These are phyloP conservation scores for Citrullus mucosospermus DNA, from an alignment of 306 rosid genomes.

Conservation along the genomic window DNA sequence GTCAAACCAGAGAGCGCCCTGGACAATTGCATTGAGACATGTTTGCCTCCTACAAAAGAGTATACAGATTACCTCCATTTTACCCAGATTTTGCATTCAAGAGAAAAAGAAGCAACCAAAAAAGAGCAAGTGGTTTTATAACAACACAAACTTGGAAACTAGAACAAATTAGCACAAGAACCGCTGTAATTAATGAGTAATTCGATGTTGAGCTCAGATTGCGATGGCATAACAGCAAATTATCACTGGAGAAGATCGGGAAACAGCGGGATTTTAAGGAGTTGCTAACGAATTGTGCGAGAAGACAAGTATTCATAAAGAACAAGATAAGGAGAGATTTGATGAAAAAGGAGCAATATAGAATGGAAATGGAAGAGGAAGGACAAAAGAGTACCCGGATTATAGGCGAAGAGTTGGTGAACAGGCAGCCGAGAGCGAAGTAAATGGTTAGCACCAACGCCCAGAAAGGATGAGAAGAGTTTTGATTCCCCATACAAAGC, in stretches of 20 bases:
- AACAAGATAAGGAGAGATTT: neutral
- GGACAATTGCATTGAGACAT: constrained; percentile 61
- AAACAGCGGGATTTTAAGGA: neutral
- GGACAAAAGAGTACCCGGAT: neutral
- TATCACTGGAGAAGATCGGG: neutral
- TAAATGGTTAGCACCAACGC: neutral
- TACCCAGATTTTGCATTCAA: neutral
- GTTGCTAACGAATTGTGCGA: neutral
- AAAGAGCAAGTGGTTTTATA: neutral
- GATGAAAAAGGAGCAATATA: neutral
- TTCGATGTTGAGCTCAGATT: neutral
- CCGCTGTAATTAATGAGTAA: neutral
- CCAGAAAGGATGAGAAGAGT: constrained; percentile 2
- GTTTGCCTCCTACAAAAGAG: constrained; percentile 35
- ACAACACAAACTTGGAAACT: neutral
- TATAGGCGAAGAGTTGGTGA: constrained; percentile 1
- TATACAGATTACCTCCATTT: neutral
- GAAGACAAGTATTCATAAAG: neutral
- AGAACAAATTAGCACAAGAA: neutral
- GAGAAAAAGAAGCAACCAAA: neutral
- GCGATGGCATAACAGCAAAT: neutral
- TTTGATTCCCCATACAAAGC: constrained; percentile 1
- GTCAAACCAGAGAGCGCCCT: constrained; percentile 61
- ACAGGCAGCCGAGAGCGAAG: constrained; percentile 3
- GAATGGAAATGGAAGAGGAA: neutral